Evolutionary conservation across 192 early-diverging fungal genomes (phyloP).

Genomic region (Nowakowskiella sp.): DNA sequence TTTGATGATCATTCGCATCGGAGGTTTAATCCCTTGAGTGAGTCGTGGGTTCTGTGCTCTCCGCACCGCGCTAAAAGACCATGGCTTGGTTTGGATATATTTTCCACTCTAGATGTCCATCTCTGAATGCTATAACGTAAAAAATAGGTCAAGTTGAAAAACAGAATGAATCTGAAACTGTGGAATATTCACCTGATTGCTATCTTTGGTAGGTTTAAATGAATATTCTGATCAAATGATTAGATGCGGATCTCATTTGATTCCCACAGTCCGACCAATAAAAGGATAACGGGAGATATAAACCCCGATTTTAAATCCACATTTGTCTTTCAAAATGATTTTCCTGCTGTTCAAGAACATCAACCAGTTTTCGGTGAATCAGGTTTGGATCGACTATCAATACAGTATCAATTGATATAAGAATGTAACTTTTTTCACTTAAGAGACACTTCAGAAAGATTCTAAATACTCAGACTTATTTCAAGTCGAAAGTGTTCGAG

Average conservation of each 20-base stretch:
- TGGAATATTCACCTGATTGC: constrained; percentile 71
- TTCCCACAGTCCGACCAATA: constrained; percentile 75
- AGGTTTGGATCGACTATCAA: background rate
- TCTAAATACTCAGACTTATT: constrained; percentile 11
- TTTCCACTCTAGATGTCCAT: constrained; percentile 3
- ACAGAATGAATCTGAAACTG: constrained; percentile 24
- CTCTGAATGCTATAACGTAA: background rate
- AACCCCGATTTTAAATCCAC: constrained; percentile 79
- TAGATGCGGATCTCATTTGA: background rate
- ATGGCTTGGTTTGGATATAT: constrained; percentile 68
- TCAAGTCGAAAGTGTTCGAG: constrained; percentile 36
- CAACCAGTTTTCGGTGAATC: constrained; percentile 40
- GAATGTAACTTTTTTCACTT: background rate
- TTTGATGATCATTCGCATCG: constrained; percentile 61
- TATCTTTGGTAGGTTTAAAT: constrained; percentile 44
- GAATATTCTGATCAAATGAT: background rate
- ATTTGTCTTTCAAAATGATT: constrained; percentile 88
- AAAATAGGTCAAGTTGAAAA: constrained; percentile 49
- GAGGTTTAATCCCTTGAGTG: constrained; percentile 85
- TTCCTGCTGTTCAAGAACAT: constrained; percentile 66
- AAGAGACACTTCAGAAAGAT: constrained; percentile 3
- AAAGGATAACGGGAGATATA: constrained; percentile 53
- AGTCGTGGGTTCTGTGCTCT: constrained; percentile 93
- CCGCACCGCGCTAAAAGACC: constrained; percentile 92
- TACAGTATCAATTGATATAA: background rate